These are phyloP conservation scores for Avena atlantica DNA, from an alignment of 176 grass and related monocot species.

Conservation along the genomic window DNA sequence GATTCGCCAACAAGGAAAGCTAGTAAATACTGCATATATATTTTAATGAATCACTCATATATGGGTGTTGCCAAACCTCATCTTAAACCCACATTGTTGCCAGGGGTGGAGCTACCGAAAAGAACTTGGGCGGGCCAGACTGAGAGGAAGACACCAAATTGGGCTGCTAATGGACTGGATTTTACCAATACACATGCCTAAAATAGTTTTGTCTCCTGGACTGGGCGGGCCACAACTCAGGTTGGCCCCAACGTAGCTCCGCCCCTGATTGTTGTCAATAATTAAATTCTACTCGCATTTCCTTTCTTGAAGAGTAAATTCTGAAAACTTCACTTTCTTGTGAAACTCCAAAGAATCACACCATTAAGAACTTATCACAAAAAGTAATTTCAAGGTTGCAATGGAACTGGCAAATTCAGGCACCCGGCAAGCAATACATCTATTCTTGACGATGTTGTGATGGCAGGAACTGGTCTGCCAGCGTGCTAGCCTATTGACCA, in stretches of 20 bases:
- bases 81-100: neutral
- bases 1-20: neutral
- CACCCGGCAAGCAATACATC: neutral
- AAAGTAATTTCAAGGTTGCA: neutral
- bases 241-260: too few relatives aligned
- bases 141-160: too few relatives aligned
- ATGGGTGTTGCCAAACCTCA: neutral
- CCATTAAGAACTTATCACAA: neutral
- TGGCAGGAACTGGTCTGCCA: neutral
- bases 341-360: neutral
- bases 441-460: neutral
- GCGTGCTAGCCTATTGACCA: neutral
- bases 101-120: neutral
- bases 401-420: neutral
- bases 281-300: constrained; percentile 14
- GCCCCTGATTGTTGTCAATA: constrained; percentile 7
- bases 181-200: too few relatives aligned
- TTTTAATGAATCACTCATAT: constrained; percentile 13
- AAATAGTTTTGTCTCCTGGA: too few relatives aligned
- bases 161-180: too few relatives aligned
- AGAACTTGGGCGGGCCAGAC: too few relatives aligned
- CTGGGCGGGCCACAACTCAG: too few relatives aligned
- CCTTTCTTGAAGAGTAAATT: neutral
- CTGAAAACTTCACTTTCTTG: neutral
- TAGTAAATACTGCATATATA: neutral